These are phyloP conservation scores for Fusarium kyushuense DNA, from an alignment of 2,329 filamentous ascomycete genomes.

Conservation along the genomic window DNA sequence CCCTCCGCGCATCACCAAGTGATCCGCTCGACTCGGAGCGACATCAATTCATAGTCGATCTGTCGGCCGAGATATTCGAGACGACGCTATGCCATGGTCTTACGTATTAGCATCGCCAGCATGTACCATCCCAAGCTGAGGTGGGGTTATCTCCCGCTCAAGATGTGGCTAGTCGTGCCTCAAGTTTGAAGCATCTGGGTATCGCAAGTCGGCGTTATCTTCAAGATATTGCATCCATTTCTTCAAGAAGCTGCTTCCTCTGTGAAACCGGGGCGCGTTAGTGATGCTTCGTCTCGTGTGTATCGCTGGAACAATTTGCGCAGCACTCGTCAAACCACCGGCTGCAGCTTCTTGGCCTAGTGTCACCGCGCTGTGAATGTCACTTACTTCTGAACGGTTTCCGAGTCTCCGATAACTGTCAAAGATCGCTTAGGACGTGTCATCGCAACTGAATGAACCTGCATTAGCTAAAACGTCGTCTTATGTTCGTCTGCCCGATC, in stretches of 20 bases:
- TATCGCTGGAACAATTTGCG: conserved; percentile 36
- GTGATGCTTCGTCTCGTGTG: conserved; percentile 40
- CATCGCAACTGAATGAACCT: conserved; percentile 86
- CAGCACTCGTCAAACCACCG: conserved; percentile 32
- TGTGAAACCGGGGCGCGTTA: conserved; percentile 54
- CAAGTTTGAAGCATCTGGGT: conserved; percentile 74
- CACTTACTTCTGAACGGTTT: conserved; percentile 88
- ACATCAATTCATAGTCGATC: conserved; percentile 5
- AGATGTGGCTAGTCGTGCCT: conserved; percentile 31
- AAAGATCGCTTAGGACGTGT: conserved; percentile 92
- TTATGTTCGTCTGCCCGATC: conserved; percentile 10
- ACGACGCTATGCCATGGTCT: neutral
- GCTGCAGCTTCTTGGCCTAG: conserved; percentile 23
- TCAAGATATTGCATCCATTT: conserved; percentile 93
- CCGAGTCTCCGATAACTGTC: conserved; percentile 91
- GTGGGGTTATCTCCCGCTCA: neutral
- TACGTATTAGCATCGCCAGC: neutral
- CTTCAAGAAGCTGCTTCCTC: conserved; percentile 87
- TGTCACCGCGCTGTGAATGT: conserved; percentile 10
- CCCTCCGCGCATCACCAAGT: conserved; percentile 13
- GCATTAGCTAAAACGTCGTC: conserved; percentile 36
- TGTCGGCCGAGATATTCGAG: conserved; percentile 27
- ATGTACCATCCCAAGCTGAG: neutral
- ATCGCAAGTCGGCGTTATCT: conserved; percentile 88
- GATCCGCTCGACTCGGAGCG: conserved; percentile 4